Conservation (phyloP, 371 early-diverging fungal species). For the Mucor racemosus region DNA sequence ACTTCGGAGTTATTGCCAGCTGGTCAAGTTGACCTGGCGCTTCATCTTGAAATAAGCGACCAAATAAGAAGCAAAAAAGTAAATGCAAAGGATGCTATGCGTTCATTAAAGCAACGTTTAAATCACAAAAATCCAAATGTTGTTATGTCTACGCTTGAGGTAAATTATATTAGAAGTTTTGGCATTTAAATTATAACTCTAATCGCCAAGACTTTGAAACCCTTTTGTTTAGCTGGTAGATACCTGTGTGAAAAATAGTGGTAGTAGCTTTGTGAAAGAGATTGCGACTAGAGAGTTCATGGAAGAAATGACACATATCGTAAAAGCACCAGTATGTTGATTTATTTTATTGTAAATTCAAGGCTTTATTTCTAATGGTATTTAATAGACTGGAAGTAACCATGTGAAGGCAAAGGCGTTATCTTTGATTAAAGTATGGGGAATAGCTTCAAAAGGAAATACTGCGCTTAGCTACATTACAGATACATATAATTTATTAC, state of each 20-base stretch:
- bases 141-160: constrained; percentile 84
- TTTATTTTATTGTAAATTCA: neutral
- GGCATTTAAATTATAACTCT: constrained; percentile 1
- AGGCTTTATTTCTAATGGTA: neutral
- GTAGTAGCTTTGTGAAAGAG: constrained; percentile 83
- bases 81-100: constrained; percentile 76
- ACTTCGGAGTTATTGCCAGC: constrained; percentile 88
- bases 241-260: constrained; percentile 94
- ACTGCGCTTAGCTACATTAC: constrained; percentile 73
- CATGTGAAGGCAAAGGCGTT: constrained; percentile 76
- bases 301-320: constrained; percentile 74
- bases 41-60: constrained; percentile 89
- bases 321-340: constrained; percentile 62
- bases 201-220: neutral
- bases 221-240: constrained; percentile 71
- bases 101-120: constrained; percentile 78
- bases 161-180: constrained; percentile 35
- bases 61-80: constrained; percentile 87
- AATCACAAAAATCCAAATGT: constrained; percentile 92
- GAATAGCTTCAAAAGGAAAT: constrained; percentile 76
- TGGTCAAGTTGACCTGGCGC: constrained; percentile 82
- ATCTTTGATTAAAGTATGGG: constrained; percentile 87
- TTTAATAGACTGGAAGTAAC: constrained; percentile 47
- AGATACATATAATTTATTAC: constrained; percentile 77
- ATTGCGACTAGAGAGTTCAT: constrained; percentile 89